phyloP scores from a whole-genome alignment of 2,329 filamentous ascomycete species.

The Cercospora sojina region DNA sequence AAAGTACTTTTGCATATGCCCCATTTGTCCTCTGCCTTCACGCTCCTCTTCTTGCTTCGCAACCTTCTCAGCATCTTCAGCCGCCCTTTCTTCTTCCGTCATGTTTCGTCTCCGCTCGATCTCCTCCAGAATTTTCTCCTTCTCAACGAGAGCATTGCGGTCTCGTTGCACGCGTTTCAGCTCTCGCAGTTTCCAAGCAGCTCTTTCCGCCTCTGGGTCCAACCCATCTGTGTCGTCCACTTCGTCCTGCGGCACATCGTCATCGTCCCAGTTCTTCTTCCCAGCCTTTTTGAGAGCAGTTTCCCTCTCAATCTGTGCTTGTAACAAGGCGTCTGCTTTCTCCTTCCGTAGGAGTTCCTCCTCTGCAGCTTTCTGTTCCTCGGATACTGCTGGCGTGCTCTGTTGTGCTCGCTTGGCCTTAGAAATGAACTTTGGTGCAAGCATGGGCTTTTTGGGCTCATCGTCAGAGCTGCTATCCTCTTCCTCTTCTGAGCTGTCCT shows the following conservation, averaged over 20 bases:
- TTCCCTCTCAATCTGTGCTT: slow-evolving; percentile 83
- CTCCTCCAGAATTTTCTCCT: slow-evolving; percentile 83
- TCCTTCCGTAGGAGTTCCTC: slow-evolving; percentile 62
- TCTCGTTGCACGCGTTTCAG: slow-evolving; percentile 84
- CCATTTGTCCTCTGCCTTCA: slow-evolving; percentile 74
- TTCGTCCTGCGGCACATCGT: slow-evolving; percentile 64
- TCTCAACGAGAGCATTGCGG: slow-evolving; percentile 70
- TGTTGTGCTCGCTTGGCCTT: slow-evolving; percentile 58
- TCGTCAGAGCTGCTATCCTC: slow-evolving; percentile 60
- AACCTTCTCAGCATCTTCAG: slow-evolving; percentile 78
- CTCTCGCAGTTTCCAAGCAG: slow-evolving; percentile 92
- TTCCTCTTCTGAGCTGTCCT: slow-evolving; percentile 54
- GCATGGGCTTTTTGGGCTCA: slow-evolving; percentile 56
- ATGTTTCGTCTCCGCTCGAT: slow-evolving; percentile 84
- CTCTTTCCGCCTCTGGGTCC: slow-evolving; percentile 83
- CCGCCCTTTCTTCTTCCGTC: slow-evolving; percentile 78
- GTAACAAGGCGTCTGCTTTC: slow-evolving; percentile 74
- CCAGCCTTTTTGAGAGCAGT: slow-evolving; percentile 70
- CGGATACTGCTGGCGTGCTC: slow-evolving; percentile 32
- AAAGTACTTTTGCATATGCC: slow-evolving; percentile 92
- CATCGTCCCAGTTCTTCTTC: slow-evolving; percentile 86
- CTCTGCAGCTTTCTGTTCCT: slow-evolving; percentile 48
- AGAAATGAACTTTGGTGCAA: slow-evolving; percentile 67
- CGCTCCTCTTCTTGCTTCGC: slow-evolving; percentile 74
- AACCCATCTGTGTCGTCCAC: slow-evolving; percentile 87